phyloP scores from a whole-genome alignment of 2,329 filamentous ascomycete genomes.

The Xylaria sp. region DNA sequence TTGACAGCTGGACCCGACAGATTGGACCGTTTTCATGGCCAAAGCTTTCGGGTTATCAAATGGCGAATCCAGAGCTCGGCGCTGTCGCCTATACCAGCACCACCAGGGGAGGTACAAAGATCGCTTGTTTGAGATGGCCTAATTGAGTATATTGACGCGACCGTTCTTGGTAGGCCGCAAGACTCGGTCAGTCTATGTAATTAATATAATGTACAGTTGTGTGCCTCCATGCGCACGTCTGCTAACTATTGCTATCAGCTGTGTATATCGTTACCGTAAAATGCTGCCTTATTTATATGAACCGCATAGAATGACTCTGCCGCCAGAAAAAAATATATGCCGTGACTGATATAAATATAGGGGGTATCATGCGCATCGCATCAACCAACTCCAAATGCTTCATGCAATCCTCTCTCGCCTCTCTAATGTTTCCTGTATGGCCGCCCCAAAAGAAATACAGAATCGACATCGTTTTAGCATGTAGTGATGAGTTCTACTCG shows the following conservation, averaged over 20 bases:
- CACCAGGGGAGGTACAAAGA: background rate
- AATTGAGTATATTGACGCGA: constrained; percentile 9
- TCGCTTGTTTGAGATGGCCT: background rate
- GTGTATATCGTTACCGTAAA: constrained; percentile 13
- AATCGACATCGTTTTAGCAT: constrained; percentile 2
- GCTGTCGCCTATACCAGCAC: background rate
- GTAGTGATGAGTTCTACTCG: background rate
- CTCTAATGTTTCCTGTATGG: constrained; percentile 13
- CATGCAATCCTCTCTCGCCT: constrained; percentile 25
- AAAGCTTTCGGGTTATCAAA: background rate
- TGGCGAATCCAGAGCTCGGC: background rate
- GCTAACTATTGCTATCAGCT: constrained; percentile 5
- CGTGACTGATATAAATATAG: constrained; percentile 8
- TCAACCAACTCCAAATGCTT: constrained; percentile 28
- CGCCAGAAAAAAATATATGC: constrained; percentile 6
- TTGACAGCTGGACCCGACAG: background rate
- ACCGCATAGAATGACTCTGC: constrained; percentile 13
- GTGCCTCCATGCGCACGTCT: background rate
- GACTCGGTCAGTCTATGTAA: constrained; percentile 11
- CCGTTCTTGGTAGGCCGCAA: background rate
- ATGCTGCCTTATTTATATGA: constrained; percentile 16
- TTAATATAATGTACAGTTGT: constrained; percentile 26
- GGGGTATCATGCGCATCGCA: constrained; percentile 31
- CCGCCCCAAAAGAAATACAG: background rate
- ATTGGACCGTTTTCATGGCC: background rate